Evolutionary conservation across 805 yeast genomes (phyloP).

Genomic region (Yarrowia sp.): DNA sequence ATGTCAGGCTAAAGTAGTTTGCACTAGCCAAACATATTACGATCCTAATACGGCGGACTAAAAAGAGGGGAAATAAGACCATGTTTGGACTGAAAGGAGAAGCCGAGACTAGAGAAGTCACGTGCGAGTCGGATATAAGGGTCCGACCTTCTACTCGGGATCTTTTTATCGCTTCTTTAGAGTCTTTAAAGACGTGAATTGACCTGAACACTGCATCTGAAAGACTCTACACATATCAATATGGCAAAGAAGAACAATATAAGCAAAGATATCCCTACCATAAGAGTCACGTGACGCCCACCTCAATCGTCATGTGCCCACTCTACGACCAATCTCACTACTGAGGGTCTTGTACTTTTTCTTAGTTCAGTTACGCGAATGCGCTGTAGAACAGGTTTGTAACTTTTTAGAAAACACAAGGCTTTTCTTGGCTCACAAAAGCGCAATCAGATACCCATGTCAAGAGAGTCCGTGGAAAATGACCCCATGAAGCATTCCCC

Average conservation of each 20-base stretch:
- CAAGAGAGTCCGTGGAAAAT: no score
- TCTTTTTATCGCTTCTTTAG: no score
- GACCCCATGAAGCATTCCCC: no score
- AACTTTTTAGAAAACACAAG: no score
- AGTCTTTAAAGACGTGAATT: no score
- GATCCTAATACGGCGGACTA: neutral
- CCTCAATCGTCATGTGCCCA: neutral
- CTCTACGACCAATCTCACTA: neutral
- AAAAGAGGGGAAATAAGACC: slow-evolving; percentile 5
- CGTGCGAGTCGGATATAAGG: neutral
- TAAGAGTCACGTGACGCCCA: neutral
- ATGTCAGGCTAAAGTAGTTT: neutral
- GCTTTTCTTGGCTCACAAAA: no score
- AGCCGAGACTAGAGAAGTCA: neutral
- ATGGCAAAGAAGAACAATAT: no score
- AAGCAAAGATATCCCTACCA: no score
- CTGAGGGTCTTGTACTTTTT: neutral
- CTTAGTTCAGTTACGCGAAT: neutral
- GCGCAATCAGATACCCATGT: no score
- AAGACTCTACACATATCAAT: no score
- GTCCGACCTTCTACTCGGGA: no score
- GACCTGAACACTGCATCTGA: no score
- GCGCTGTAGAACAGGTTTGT: neutral
- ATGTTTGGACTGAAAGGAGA: neutral
- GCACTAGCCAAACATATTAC: neutral